phyloP scores from a whole-genome alignment of 176 grass and related monocot genomes.

The Cocos nucifera region DNA sequence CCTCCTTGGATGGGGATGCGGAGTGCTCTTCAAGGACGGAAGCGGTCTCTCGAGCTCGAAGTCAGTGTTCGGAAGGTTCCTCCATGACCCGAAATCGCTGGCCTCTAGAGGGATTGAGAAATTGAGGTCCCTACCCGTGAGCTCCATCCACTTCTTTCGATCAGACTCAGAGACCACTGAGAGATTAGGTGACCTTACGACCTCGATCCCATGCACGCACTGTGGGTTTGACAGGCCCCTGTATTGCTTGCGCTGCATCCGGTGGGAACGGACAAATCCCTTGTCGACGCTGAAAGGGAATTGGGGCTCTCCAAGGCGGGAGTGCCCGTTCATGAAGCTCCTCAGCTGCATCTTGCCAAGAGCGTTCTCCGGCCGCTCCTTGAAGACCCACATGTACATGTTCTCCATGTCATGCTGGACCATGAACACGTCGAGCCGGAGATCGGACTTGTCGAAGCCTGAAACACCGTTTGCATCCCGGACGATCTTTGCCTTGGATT shows the following conservation, averaged over 20 bases:
- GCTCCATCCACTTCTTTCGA: constrained; percentile 73
- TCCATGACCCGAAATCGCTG: constrained; percentile 78
- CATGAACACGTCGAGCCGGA: constrained; percentile 63
- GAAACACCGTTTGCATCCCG: constrained; percentile 34
- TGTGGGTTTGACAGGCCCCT: constrained; percentile 83
- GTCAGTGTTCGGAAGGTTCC: constrained; percentile 63
- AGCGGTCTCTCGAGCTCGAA: constrained; percentile 70
- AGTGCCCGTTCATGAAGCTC: constrained; percentile 97
- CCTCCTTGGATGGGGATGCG: constrained; percentile 51
- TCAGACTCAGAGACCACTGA: constrained; percentile 49
- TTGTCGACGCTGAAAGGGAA: constrained; percentile 83
- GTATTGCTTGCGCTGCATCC: constrained; percentile 96
- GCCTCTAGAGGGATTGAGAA: constrained; percentile 60
- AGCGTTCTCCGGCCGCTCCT: constrained; percentile 78
- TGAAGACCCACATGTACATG: constrained; percentile 99
- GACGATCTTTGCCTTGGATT: constrained; percentile 43
- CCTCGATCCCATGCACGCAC: constrained; percentile 82
- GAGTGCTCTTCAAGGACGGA: constrained; percentile 28
- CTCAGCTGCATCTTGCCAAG: constrained; percentile 95
- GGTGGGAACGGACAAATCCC: constrained; percentile 78
- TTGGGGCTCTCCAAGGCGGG: constrained; percentile 74
- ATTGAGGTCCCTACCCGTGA: constrained; percentile 69
- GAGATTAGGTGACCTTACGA: constrained; percentile 53
- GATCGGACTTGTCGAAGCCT: constrained; percentile 33
- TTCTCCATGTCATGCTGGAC: constrained; percentile 99